A percentile compares a stretch with the other conserved stretches of the same genome.
Evolutionary conservation across 1,284 basidiomycete species (phyloP).

Genomic region (Heliocybe sulcata): DNA sequence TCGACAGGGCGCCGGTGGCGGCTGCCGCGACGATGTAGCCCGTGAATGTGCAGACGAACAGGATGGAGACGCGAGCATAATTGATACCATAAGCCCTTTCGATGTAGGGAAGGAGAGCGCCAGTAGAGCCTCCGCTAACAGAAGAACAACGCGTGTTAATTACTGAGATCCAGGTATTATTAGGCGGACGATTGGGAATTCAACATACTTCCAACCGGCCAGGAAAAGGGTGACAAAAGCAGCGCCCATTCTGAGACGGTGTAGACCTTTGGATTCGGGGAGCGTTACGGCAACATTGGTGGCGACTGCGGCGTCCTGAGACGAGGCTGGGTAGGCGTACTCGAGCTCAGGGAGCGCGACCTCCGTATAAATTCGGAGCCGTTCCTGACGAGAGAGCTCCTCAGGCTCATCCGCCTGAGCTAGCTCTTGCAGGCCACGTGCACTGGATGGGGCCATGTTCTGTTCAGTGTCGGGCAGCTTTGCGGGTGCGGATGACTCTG

Average conservation of each 20-base stretch:
- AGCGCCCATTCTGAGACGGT: not conserved
- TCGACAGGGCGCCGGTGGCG: conserved; percentile 15
- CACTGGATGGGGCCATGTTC: too few relatives aligned
- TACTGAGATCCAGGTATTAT: not conserved
- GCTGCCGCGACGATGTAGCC: conserved; percentile 21
- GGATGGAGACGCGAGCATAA: conserved; percentile 20
- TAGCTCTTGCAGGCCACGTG: too few relatives aligned
- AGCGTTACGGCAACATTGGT: too few relatives aligned
- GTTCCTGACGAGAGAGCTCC: too few relatives aligned
- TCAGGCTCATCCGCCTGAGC: too few relatives aligned
- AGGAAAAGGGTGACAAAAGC: not conserved
- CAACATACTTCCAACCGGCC: not conserved
- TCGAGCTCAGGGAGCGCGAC: too few relatives aligned
- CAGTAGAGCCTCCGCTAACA: conserved; percentile 21
- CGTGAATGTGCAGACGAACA: conserved; percentile 22
- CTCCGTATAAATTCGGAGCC: too few relatives aligned
- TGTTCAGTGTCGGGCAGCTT: too few relatives aligned
- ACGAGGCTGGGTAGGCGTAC: too few relatives aligned
- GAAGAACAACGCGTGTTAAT: not conserved
- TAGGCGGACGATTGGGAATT: not conserved
- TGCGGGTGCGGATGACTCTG: too few relatives aligned
- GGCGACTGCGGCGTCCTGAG: too few relatives aligned
- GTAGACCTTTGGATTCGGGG: not conserved
- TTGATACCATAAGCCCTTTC: conserved; percentile 18
- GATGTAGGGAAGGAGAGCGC: conserved; percentile 22